Evolutionary conservation across 179 eudicot species (phyloP), one percentile per base, ranked within the genome.

Genomic region (Amaranthus tricolor): DNA sequence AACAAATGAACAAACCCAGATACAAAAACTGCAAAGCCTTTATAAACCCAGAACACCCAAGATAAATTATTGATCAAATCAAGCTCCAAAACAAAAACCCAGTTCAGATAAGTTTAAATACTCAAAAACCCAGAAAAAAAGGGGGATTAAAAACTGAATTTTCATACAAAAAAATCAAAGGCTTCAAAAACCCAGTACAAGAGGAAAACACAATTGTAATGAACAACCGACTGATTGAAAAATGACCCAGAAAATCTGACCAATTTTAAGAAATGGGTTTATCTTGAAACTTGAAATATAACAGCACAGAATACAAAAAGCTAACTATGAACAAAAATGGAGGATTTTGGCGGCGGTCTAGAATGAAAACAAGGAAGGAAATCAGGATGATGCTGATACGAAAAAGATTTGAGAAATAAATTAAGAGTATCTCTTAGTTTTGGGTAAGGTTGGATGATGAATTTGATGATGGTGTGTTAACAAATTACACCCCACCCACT

Each of bases 1-100:
- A 76, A 76, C 73, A 71, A 57, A 57, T 55, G 50, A 31, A 47
- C 76, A 64, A 71, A 74, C 52, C 53, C 79, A 70, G 68, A 68
- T 31, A 52, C 67, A 45, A 48, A 49, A 78, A 57, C 60, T 16
- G 52, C 64, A 72, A 65, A 63, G 10, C 53, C 9, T n/a, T 40
- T 20, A 10, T 16, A 69, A 60, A 16, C 55, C 40, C 48, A 62
- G 10, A 62, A 14, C 21, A 62, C 58, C 31, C n/a, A 47, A 70
- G n/a, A 51, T 62, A 21, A 56, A 48, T 57, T 54, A 47, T 19
- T 45, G 15, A 48, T 47, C 24, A 21, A 6, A 67, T 4, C 6
- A 31, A 67, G 15, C 51, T 14, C 20, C 8, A 48, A 67, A 31
- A 31, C 40, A 31, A 7, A 43, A 7, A 43, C 19, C 66, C 71